Percentiles rank a stretch among this genome's conserved stretches.
Evolutionary conservation across 2,329 filamentous ascomycete species (phyloP).

Genomic region (Dactylonectria estremocensis): DNA sequence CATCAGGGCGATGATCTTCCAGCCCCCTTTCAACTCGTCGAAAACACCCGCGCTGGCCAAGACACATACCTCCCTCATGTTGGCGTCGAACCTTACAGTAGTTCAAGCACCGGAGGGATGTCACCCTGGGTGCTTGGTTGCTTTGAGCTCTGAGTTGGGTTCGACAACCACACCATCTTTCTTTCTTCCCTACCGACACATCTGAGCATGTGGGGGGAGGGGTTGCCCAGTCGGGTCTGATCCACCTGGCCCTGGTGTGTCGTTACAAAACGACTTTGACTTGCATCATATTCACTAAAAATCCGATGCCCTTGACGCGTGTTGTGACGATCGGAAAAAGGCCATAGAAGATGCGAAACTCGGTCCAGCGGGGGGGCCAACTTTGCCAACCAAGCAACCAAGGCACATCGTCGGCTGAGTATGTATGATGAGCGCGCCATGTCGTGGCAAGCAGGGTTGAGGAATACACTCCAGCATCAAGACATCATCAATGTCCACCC

Average conservation of each 20-base stretch:
- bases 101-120: constrained; percentile 22
- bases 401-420: constrained; percentile 13
- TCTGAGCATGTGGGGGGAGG: constrained; percentile 35
- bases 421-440: constrained; percentile 8
- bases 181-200: constrained; percentile 25
- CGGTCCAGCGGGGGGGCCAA: constrained; percentile 1
- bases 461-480: constrained; percentile 30
- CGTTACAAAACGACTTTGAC: constrained; percentile 37
- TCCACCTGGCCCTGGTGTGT: constrained; percentile 29
- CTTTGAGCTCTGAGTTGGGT: neutral
- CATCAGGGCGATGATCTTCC: constrained; percentile 15
- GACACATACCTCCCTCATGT: constrained; percentile 16
- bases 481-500: constrained; percentile 44
- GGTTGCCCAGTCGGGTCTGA: constrained; percentile 33
- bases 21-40: neutral
- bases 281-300: constrained; percentile 39
- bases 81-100: constrained; percentile 34
- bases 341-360: constrained; percentile 37
- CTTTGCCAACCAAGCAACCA: neutral
- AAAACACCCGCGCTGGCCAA: constrained; percentile 10
- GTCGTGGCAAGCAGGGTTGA: constrained; percentile 34
- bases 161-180: constrained; percentile 37
- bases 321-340: constrained; percentile 38
- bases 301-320: constrained; percentile 31
- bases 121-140: constrained; percentile 12